Evolutionary conservation across 768 basidiomycete genomes (phyloP), one percentile per base, ranked within the genome.

Genomic region (Cantharellus anzutake): DNA sequence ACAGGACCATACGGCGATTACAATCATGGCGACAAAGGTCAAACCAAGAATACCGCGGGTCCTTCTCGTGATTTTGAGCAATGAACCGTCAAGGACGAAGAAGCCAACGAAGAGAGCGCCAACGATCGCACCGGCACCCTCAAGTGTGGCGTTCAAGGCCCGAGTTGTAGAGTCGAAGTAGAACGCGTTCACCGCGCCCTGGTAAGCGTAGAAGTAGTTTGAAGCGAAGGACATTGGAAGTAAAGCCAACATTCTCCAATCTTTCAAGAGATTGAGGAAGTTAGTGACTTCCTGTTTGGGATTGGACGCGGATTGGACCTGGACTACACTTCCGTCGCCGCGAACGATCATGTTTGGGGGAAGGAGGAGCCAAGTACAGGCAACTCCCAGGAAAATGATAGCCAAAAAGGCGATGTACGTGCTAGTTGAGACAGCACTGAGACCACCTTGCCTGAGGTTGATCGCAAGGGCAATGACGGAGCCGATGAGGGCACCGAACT

Each of bases 401-500:
- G 76, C 68, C 11, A 76, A 58, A 67, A 76, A 75, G 2, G 74
- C 73, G 41, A 75, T 68, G 65, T 73, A 70, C 1, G 74, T 74
- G 11, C 70, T 67, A 2, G 72, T 75, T 4, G 74, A 72, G 11
- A 73, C 70, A 2, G 70, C 68, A 51, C 63, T 64, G 56, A 70
- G 67, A 5, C 60, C 53, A 4, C 72, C 72, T 7, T 55, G 83
- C 40, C 63, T 67, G 65, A 79, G 81, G 66, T 87, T 88, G 64
- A 78, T 72, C 0, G 79, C 88, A 42, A 89, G 72, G 11, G 86
- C 80, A 40, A 89, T 84, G 4, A 82, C 73, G 3, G 84, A 78
- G 39, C 87, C 86, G 52, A 90, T 80, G 53, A 91, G 84, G 52
- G 81, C 81, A 56, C 75, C 75, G 57, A 71, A 67, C 62, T 75